Evolutionary conservation across 2,329 filamentous ascomycete species (phyloP), one percentile per base, ranked within the genome.

Genomic region (Stagonosporopsis chrysanthemi): DNA sequence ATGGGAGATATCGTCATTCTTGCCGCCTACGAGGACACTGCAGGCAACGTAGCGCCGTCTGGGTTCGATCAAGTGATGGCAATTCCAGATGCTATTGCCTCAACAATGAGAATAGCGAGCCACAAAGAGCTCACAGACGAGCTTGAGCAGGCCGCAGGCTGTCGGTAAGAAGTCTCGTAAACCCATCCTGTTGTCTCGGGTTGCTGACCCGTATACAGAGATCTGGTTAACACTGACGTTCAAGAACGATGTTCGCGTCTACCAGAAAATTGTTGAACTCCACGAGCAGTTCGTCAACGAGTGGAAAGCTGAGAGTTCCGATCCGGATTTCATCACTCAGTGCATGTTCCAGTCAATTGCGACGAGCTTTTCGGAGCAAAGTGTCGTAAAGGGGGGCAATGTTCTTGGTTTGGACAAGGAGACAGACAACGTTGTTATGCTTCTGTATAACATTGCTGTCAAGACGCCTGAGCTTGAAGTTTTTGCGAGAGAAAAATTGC

Each of bases 221-320:
- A 43, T 68, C 9, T 70, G 64, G 65, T 66, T 61, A 23, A 71
- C 70, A 2, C 38, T 72, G 40, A 67, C 66, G 4, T 69, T 68
- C 61, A 62, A 49, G 19, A 71, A 71, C 43, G 52, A 67, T 28
- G 40, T 50, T 19, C 22, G 24, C 0, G 61, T 69, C 51, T 63
- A 60, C 46, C 26, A 57, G 6, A 53, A 63, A n/a, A 60, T 64
- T n/a, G 63, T 70, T 38, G 57, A 67, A n/a, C 48, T 61, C 0
- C 52, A 72, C 36, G 49, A 66, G 9, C 24, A 60, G 2, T 62
- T 73, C 5, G 66, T 67, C 1, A 50, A 67, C 3, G 56, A 65
- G 36, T 62, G 57, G 57, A 68, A 66, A 35, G 24, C 44, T 2
- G 44, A 47, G 8, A 51, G 8, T 19, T 31, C 42, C 12, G 60